phyloP scores from a whole-genome alignment of 768 basidiomycete genomes.

The Coprinopsis sp. region DNA sequence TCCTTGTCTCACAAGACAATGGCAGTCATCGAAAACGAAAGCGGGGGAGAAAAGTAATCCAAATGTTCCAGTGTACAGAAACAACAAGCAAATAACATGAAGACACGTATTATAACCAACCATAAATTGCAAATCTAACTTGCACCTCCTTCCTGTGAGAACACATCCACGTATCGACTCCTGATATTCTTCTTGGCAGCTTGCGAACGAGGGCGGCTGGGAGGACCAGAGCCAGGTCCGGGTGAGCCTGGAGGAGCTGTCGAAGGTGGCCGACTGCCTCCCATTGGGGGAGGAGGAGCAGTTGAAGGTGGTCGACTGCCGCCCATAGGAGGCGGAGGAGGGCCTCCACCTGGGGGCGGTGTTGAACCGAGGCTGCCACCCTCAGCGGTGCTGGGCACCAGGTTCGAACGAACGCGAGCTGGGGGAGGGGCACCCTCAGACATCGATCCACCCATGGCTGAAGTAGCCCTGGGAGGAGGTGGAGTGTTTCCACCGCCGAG shows the following conservation, averaged over 20 bases:
- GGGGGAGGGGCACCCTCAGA: constrained; percentile 47
- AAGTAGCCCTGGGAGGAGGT: constrained; percentile 52
- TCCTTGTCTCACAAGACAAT: too few relatives aligned
- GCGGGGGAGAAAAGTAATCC: background rate
- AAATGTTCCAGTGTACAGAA: constrained; percentile 6
- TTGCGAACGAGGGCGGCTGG: constrained; percentile 49
- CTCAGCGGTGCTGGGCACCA: constrained; percentile 46
- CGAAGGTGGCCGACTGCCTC: constrained; percentile 8
- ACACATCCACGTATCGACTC: constrained; percentile 88
- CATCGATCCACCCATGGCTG: constrained; percentile 59
- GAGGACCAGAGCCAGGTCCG: constrained; percentile 4
- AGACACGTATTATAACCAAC: constrained; percentile 2
- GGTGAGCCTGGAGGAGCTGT: constrained; percentile 29
- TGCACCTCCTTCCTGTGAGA: constrained; percentile 47
- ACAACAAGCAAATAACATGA: constrained; percentile 8
- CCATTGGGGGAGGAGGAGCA: constrained; percentile 19
- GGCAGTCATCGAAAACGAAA: too few relatives aligned
- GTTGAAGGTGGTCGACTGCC: constrained; percentile 8
- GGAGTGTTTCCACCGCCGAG: background rate
- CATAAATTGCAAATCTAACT: constrained; percentile 3
- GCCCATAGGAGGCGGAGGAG: constrained; percentile 19
- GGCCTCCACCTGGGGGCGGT: background rate
- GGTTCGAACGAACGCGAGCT: constrained; percentile 60
- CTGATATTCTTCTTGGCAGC: constrained; percentile 73
- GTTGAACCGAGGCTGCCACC: background rate